Percentiles rank a stretch among this genome's conserved stretches.
Evolutionary conservation across 2,329 filamentous ascomycete species (phyloP).

Genomic region (Herpotrichia juniperi): DNA sequence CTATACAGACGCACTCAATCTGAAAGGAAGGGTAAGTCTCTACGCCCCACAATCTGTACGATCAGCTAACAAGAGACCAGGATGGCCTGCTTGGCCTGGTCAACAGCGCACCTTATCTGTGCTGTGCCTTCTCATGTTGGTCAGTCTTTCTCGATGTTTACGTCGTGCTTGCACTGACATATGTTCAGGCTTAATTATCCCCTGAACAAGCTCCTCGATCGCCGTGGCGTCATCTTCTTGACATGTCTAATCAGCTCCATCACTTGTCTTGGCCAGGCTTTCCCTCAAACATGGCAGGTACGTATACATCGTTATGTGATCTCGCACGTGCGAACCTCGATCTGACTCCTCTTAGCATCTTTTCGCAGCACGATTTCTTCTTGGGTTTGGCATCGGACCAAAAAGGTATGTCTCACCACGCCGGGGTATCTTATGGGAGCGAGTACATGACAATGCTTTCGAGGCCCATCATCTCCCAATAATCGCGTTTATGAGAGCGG

Average conservation of each 20-base stretch:
- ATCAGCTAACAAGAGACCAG: not conserved
- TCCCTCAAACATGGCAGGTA: conserved; percentile 25
- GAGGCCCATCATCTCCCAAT: not conserved
- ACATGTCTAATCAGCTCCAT: conserved; percentile 26
- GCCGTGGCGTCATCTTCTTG: conserved; percentile 26
- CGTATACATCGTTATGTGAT: not conserved
- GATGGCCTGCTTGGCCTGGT: conserved; percentile 19
- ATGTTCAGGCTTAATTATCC: conserved; percentile 22
- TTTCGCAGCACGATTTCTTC: conserved; percentile 21
- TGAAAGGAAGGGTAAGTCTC: conserved; percentile 4
- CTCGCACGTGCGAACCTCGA: not conserved
- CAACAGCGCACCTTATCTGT: conserved; percentile 27
- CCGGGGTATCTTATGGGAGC: too few relatives aligned
- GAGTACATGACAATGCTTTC: too few relatives aligned
- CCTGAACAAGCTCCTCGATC: conserved; percentile 23
- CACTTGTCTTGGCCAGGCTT: conserved; percentile 25
- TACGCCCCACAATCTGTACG: not conserved
- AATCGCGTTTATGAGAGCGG: too few relatives aligned
- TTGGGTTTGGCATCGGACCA: conserved; percentile 25
- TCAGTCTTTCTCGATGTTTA: conserved; percentile 1
- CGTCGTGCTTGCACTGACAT: not conserved
- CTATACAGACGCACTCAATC: conserved; percentile 16
- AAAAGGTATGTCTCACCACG: conserved; percentile 14
- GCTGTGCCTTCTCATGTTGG: conserved; percentile 26
- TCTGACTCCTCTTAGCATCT: conserved; percentile 13